Conservation (phyloP, 2,329 filamentous ascomycete genomes). For the Xylariaceae sp. region DNA sequence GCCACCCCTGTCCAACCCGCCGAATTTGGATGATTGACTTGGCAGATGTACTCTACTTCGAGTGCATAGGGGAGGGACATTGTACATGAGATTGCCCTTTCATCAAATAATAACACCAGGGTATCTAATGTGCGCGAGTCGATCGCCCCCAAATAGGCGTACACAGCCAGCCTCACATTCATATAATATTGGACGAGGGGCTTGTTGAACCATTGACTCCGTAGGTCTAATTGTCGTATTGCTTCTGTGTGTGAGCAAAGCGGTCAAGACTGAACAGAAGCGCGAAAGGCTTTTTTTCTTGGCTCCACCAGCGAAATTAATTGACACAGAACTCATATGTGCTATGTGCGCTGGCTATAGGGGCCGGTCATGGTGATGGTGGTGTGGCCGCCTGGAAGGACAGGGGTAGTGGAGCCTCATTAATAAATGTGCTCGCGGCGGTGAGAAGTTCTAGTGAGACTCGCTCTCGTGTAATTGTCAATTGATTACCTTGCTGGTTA, state of each 20-base stretch:
- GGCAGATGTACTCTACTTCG: constrained; percentile 26
- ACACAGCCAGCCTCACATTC: too few relatives aligned
- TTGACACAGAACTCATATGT: not conserved
- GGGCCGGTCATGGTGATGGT: constrained; percentile 7
- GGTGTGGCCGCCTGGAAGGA: constrained; percentile 13
- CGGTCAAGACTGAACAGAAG: too few relatives aligned
- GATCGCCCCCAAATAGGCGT: constrained; percentile 26
- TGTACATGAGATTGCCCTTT: constrained; percentile 21
- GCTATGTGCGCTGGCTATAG: not conserved
- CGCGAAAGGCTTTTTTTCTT: constrained; percentile 1
- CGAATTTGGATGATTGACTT: not conserved
- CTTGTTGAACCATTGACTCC: too few relatives aligned
- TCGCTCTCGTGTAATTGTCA: too few relatives aligned
- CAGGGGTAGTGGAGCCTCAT: constrained; percentile 18
- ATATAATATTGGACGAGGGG: too few relatives aligned
- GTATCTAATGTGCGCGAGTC: too few relatives aligned
- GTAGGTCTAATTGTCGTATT: too few relatives aligned
- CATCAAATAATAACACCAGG: too few relatives aligned
- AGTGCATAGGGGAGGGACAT: constrained; percentile 19
- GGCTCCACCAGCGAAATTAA: not conserved
- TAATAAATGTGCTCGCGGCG: constrained; percentile 14
- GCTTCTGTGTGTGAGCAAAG: too few relatives aligned
- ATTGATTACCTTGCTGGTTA: too few relatives aligned
- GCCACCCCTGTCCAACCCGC: constrained; percentile 4
- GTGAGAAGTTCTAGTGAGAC: too few relatives aligned